Conservation (phyloP, 495 filamentous ascomycete species). For the Parmelia sp. region DNA sequence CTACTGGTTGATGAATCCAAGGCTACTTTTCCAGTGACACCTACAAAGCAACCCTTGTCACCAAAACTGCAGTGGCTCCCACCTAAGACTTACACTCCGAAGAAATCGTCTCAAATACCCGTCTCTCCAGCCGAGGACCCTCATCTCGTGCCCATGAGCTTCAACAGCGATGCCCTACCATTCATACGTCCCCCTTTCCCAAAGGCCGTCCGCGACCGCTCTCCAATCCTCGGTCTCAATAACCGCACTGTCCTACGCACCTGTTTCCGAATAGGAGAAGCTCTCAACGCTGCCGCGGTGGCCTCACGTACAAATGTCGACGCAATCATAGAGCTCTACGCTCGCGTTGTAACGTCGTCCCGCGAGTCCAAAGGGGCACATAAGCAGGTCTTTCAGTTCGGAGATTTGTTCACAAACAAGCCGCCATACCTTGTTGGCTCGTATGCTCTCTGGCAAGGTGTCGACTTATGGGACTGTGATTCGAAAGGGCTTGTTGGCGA, state of each 20-base stretch:
- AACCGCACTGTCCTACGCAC: constrained; percentile 20
- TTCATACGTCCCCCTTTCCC: constrained; percentile 26
- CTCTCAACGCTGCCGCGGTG: constrained; percentile 23
- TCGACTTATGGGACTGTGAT: constrained; percentile 25
- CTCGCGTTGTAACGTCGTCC: constrained; percentile 16
- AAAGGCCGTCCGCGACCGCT: constrained; percentile 17
- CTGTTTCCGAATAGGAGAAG: constrained; percentile 30
- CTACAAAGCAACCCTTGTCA: background rate
- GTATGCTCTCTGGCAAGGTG: constrained; percentile 27
- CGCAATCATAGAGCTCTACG: constrained; percentile 28
- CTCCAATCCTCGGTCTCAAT: constrained; percentile 23
- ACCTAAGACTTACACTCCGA: constrained; percentile 16
- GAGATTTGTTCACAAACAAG: constrained; percentile 28
- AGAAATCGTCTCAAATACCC: constrained; percentile 11
- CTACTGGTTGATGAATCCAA: constrained; percentile 1
- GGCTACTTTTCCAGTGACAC: constrained; percentile 5
- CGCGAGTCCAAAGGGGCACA: constrained; percentile 14
- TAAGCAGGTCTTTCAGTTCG: constrained; percentile 28
- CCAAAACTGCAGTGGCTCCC: constrained; percentile 19
- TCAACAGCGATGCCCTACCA: constrained; percentile 14
- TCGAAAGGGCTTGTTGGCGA: constrained; percentile 24
- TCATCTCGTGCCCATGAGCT: constrained; percentile 8
- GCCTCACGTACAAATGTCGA: constrained; percentile 17
- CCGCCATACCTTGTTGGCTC: constrained; percentile 26
- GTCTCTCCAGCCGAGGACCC: background rate